Evolutionary conservation across 768 basidiomycete species (phyloP).

Genomic region (Hirschioporus abietinus): DNA sequence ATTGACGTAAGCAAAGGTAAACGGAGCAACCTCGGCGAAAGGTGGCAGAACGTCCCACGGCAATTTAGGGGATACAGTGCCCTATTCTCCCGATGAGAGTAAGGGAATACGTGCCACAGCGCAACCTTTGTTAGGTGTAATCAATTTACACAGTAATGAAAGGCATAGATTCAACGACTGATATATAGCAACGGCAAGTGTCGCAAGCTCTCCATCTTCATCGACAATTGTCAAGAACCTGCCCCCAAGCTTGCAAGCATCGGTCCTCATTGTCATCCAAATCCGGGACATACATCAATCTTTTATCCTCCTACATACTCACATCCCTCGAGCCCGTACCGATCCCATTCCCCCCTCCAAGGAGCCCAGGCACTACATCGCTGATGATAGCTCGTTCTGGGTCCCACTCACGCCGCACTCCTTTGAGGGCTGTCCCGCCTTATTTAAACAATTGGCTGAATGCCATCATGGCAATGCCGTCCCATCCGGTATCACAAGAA

Average conservation of each 20-base stretch:
- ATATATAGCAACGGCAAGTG: constrained; percentile 53
- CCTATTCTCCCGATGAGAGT: no score
- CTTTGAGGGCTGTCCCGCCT: constrained; percentile 62
- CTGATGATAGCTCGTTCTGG: constrained; percentile 61
- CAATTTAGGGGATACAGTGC: no score
- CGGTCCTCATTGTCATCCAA: constrained; percentile 85
- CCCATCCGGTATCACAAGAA: constrained; percentile 52
- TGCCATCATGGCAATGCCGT: neutral
- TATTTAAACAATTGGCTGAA: neutral
- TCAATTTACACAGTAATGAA: no score
- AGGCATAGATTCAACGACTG: neutral
- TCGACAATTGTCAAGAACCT: constrained; percentile 88
- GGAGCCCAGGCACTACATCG: constrained; percentile 62
- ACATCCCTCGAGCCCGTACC: constrained; percentile 51
- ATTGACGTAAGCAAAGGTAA: no score
- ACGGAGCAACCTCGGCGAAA: no score
- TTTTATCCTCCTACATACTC: constrained; percentile 80
- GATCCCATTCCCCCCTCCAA: constrained; percentile 33
- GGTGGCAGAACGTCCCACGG: no score
- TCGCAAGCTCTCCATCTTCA: constrained; percentile 74
- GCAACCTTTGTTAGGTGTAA: no score
- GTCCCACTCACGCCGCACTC: constrained; percentile 78
- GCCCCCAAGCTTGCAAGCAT: constrained; percentile 83
- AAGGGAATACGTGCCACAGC: no score
- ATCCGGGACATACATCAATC: constrained; percentile 87